Evolutionary conservation across 1,139 yeast species (phyloP).

Genomic region (Blastobotrys persicus): DNA sequence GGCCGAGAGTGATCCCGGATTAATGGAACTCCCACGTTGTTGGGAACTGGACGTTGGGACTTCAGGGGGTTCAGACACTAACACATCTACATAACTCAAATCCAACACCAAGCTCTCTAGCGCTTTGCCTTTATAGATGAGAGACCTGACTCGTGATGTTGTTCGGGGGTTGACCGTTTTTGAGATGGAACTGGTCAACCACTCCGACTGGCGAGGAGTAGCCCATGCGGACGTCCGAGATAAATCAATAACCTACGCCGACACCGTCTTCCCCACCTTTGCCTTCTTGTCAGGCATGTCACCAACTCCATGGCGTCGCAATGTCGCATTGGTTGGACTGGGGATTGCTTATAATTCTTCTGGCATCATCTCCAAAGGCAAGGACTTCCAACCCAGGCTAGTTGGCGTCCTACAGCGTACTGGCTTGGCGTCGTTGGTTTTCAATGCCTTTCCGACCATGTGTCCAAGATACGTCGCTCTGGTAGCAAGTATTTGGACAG

Average conservation of each 20-base stretch:
- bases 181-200: slow-evolving; percentile 39
- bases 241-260: slow-evolving; percentile 36
- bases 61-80: background rate
- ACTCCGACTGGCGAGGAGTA: slow-evolving; percentile 26
- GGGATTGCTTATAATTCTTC: slow-evolving; percentile 36
- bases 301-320: slow-evolving; percentile 26
- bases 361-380: slow-evolving; percentile 19
- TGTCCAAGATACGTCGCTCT: slow-evolving; percentile 27
- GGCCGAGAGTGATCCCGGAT: background rate
- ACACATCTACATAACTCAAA: background rate
- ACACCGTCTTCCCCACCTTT: slow-evolving; percentile 41
- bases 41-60: background rate
- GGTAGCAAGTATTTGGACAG: slow-evolving; percentile 31
- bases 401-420: slow-evolving; percentile 41
- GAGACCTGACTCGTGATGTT: slow-evolving; percentile 35
- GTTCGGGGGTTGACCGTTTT: slow-evolving; percentile 38
- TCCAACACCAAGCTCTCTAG: background rate
- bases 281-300: slow-evolving; percentile 38
- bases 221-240: slow-evolving; percentile 34
- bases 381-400: slow-evolving; percentile 28
- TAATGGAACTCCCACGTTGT: no score
- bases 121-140: no score
- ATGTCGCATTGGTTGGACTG: slow-evolving; percentile 35
- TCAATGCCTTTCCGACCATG: slow-evolving; percentile 20
- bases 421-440: slow-evolving; percentile 35